Evolutionary conservation across 345 rosid genomes (phyloP).

Genomic region (Eucalyptus cloeziana): DNA sequence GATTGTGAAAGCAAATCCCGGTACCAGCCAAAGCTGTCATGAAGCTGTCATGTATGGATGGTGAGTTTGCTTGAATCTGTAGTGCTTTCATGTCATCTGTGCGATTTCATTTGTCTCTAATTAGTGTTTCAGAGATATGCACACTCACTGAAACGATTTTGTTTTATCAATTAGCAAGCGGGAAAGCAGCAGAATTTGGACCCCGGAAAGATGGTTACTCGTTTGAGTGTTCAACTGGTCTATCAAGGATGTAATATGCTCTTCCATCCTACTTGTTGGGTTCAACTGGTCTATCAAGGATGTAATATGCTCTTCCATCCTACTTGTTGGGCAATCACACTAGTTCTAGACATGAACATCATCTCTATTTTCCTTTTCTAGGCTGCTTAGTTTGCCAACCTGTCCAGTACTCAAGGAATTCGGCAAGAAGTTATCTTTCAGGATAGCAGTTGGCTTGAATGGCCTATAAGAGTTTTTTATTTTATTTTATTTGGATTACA

Average conservation of each 20-base stretch:
- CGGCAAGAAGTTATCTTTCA: conserved; percentile 68
- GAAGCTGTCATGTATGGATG: conserved; percentile 73
- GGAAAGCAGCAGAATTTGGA: conserved; percentile 78
- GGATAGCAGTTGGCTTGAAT: conserved; percentile 72
- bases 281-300: conserved; percentile 72
- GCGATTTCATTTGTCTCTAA: not conserved
- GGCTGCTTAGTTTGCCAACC: conserved; percentile 66
- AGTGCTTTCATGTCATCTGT: not conserved
- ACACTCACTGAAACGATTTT: not conserved
- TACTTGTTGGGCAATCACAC: not conserved
- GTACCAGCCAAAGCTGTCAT: conserved; percentile 69
- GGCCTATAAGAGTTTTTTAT: not conserved
- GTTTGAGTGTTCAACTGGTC: conserved; percentile 80
- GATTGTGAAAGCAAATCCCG: conserved; percentile 64
- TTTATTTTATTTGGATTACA: accelerated
- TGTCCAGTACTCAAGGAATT: conserved; percentile 76
- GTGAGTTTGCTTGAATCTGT: conserved; percentile 14
- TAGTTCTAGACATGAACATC: not conserved
- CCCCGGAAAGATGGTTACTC: conserved; percentile 62
- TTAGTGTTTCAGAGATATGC: not conserved
- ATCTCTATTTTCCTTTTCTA: not conserved
- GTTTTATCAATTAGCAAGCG: conserved; percentile 27
- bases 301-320: conserved; percentile 19
- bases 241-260: conserved; percentile 54
- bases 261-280: not conserved